Percentiles rank a stretch among this genome's conserved stretches.
These are phyloP conservation scores for Mortierella antarctica DNA, from an alignment of 192 early-diverging fungal species.

Conservation along the genomic window DNA sequence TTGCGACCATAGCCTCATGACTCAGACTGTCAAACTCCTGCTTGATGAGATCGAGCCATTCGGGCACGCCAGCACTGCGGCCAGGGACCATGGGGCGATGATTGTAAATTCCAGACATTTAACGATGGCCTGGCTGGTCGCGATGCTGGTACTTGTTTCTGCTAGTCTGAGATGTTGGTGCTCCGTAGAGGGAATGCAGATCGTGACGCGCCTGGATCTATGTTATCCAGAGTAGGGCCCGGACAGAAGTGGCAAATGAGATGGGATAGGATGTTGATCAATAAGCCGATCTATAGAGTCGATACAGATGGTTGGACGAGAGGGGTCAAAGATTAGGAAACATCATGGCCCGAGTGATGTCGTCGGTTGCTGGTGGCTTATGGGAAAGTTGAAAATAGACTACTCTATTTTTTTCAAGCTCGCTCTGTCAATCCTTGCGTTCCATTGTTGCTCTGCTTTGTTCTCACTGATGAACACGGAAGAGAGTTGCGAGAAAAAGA, in stretches of 20 bases:
- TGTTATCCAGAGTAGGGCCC: background rate
- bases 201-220: background rate
- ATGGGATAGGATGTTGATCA: background rate
- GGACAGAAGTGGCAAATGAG: background rate
- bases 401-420: no score
- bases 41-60: conserved; percentile 86
- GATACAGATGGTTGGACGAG: no score
- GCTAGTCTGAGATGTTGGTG: background rate
- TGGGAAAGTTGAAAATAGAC: no score
- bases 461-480: no score
- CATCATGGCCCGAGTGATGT: no score
- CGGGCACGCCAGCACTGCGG: conserved; percentile 71
- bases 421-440: no score
- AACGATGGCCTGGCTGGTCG: background rate
- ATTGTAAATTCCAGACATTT: conserved; percentile 82
- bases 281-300: background rate
- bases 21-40: conserved; percentile 81
- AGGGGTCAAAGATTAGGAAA: no score
- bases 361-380: no score
- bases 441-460: no score
- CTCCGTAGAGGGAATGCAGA: background rate
- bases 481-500: no score
- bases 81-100: conserved; percentile 84
- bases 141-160: conserved; percentile 3
- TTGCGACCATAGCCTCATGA: conserved; percentile 78